These are phyloP conservation scores for Talaromyces wortmannii DNA, from an alignment of 495 filamentous ascomycete species.

Conservation along the genomic window DNA sequence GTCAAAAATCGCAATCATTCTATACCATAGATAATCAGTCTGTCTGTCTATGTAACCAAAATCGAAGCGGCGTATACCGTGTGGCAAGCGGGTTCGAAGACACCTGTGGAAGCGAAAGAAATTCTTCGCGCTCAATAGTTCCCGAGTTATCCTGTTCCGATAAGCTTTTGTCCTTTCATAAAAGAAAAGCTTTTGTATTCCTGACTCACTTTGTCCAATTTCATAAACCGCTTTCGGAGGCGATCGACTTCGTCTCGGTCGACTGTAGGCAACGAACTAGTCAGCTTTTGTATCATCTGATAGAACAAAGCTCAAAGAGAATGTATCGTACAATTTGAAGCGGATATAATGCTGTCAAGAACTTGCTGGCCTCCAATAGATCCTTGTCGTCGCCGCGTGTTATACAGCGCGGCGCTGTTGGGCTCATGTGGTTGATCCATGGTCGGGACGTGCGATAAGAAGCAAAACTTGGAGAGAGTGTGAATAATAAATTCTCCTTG, in stretches of 20 bases:
- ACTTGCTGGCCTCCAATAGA: slow-evolving; percentile 80
- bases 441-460: neutral
- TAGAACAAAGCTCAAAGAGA: neutral
- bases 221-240: slow-evolving; percentile 96
- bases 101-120: slow-evolving; percentile 94
- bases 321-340: slow-evolving; percentile 76
- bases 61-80: slow-evolving; percentile 43
- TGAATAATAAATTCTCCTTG: too few species aligned
- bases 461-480: too few species aligned
- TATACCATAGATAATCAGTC: slow-evolving; percentile 16
- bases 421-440: slow-evolving; percentile 13
- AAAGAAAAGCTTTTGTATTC: neutral
- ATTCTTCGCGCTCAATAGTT: slow-evolving; percentile 97
- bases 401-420: slow-evolving; percentile 45
- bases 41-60: neutral
- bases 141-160: slow-evolving; percentile 80
- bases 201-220: slow-evolving; percentile 81
- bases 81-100: slow-evolving; percentile 96
- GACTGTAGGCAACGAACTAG: slow-evolving; percentile 48
- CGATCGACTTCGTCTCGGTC: slow-evolving; percentile 95
- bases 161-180: neutral
- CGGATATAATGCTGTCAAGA: slow-evolving; percentile 91
- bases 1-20: slow-evolving; percentile 99
- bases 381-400: slow-evolving; percentile 37
- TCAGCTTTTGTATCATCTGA: slow-evolving; percentile 9